phyloP scores from a whole-genome alignment of 306 rosid species.

The Quercus mongolica region DNA sequence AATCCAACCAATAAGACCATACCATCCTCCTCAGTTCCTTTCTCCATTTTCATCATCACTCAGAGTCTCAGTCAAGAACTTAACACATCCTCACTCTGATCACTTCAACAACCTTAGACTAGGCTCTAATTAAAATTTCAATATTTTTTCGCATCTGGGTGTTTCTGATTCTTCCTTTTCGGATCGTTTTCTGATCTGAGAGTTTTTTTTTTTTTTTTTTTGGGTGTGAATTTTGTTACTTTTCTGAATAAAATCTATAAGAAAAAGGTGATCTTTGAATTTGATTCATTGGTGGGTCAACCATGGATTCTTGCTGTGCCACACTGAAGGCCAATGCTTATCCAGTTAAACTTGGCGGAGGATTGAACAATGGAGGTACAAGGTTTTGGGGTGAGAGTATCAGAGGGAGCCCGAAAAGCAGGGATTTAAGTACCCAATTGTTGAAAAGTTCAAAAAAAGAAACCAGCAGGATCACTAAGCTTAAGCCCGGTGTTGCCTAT shows the following conservation, averaged over 20 bases:
- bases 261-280: constrained; percentile 4
- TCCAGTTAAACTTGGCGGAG: constrained; percentile 12
- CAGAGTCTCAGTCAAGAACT: background rate
- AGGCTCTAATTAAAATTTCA: background rate
- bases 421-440: constrained; percentile 26
- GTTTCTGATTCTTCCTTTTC: background rate
- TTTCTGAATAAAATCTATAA: background rate
- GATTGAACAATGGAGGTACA: constrained; percentile 28
- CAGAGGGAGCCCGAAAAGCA: constrained; percentile 27
- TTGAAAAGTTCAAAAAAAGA: constrained; percentile 27
- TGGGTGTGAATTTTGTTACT: background rate
- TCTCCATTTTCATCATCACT: background rate
- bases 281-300: constrained; percentile 1
- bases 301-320: constrained; percentile 54
- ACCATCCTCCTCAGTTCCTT: background rate
- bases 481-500: constrained; percentile 26
- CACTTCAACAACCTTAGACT: background rate
- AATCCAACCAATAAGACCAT: background rate
- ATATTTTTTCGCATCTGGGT: background rate
- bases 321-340: constrained; percentile 33
- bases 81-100: background rate
- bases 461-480: constrained; percentile 19
- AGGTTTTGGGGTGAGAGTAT: constrained; percentile 55
- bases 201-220: background rate
- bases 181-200: constrained; percentile 3